Base-by-base conservation (phyloP, 1,284 basidiomycete species). In the Tremellales sp. region DNA sequence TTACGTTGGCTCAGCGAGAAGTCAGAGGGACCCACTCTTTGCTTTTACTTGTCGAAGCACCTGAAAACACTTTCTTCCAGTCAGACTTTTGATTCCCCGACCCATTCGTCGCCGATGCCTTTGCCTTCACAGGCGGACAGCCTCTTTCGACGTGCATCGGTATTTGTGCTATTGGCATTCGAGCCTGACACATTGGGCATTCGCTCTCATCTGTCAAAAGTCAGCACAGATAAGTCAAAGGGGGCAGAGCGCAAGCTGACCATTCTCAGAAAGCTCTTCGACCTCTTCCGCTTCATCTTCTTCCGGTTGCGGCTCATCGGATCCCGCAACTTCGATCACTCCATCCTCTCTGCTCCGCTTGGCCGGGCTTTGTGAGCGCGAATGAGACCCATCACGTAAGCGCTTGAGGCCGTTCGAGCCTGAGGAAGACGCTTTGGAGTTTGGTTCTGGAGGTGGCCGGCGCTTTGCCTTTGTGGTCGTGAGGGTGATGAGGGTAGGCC, bases 61-160 rank as follows among this genome's bases (percentile, higher is more conserved):
- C 69, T 1, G 66, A 58, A 42, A 74, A 73, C 5, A 74, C 64
- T 45, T 67, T 67, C 45, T 61, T 65, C 73, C 73, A 74, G 48
- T 68, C 64, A 6, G 68, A 59, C 52, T 71, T 66, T 43, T 70
- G 64, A 41, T 65, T 65, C 3, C 63, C 62, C 3, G 46, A 55
- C 4, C 55, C 49, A n/a, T 45, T 37, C 1, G 33, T 17, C 33
- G 13, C 26, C 15, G 48, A 53, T 2, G 46, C n/a, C 39, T 50
- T 51, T 31, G 48, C 22, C 40, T 62, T 63, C 27, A 62, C 62
- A 12, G 64, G 64, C 12, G 68, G 70, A 48, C 72, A 74, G 0
- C 68, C 68, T 29, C 65, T 56, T 27, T 74, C 70, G 40, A 74
- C 64, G 44, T 74, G 72, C 2, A 55, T 36, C 0, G 67, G 64